phyloP scores from a whole-genome alignment of 2,329 filamentous ascomycete species.

The Epichloe sibirici region DNA sequence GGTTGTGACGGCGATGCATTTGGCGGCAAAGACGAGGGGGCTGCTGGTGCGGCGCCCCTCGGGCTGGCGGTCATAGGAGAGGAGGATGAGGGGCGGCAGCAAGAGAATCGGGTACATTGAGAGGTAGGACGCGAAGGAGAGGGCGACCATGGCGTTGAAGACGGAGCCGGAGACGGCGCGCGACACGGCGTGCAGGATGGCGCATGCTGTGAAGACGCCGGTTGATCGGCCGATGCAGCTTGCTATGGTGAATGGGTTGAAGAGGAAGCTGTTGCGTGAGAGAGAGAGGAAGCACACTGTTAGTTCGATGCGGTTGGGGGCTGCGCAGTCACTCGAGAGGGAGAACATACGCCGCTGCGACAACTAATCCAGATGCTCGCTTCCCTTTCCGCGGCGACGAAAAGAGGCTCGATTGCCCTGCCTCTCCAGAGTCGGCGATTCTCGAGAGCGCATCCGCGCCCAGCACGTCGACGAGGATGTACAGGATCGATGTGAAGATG shows the following conservation, averaged over 20 bases:
- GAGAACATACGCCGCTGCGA: slow-evolving; percentile 61
- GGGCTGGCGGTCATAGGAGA: slow-evolving; percentile 60
- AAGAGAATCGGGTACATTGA: slow-evolving; percentile 86
- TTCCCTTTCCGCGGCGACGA: slow-evolving; percentile 66
- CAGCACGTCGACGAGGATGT: slow-evolving; percentile 67
- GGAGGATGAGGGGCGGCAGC: slow-evolving; percentile 66
- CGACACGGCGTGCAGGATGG: slow-evolving; percentile 71
- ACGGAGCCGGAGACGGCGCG: slow-evolving; percentile 65
- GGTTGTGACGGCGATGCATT: slow-evolving; percentile 40
- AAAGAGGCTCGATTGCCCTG: slow-evolving; percentile 61
- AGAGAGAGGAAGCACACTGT: not conserved
- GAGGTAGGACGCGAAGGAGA: slow-evolving; percentile 80
- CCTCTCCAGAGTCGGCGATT: slow-evolving; percentile 73
- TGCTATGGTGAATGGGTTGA: slow-evolving; percentile 88
- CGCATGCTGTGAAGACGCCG: slow-evolving; percentile 76
- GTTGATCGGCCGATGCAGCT: slow-evolving; percentile 86
- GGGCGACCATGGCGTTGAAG: slow-evolving; percentile 67
- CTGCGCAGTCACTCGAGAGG: not conserved
- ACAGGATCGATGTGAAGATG: slow-evolving; percentile 67
- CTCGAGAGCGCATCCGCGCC: slow-evolving; percentile 67
- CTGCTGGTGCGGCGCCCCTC: slow-evolving; percentile 23
- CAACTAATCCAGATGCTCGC: slow-evolving; percentile 59
- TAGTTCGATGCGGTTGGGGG: not conserved
- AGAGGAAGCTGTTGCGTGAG: slow-evolving; percentile 56
- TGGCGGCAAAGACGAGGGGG: slow-evolving; percentile 36